Evolutionary conservation across 768 basidiomycete genomes (phyloP), one percentile per base, ranked within the genome.

Genomic region (Pisolithus microcarpus): DNA sequence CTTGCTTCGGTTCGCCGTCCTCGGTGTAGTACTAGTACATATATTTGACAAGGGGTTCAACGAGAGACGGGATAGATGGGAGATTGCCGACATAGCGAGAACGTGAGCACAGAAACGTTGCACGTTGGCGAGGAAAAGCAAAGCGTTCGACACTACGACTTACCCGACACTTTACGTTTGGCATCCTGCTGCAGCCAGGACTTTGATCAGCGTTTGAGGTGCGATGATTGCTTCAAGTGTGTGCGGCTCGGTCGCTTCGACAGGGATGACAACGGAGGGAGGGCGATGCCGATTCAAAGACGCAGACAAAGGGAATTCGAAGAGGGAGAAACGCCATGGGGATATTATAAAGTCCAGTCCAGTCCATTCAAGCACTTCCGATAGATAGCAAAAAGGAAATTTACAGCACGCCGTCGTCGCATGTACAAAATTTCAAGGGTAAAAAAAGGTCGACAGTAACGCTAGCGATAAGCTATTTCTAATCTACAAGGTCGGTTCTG

Each of bases 21-120:
- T 64, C 61, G n/a, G 59, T 59, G 53, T 65, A 72, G 53, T 36
- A 62, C 68, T 69, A 43, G 34, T 8, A 34, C 19, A 19, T 24
- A 21, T 21, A 7, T 3, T 21, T 46, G 46, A 8, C 9, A 30
- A 7, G 30, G 30, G 30, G 30, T 30, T 7, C 8, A 30, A 9
- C 30, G 30, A 10, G 30, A 3, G 30, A 30, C 30, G 30, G 9
- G 10, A 30, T 30, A 30, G 30, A 30, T 30, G 30, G 8, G 3
- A 30, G 30, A 30, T 30, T 30, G 10, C 30, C 30, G 30, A 9
- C 10, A 7, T 10, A 30, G 30, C 43, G 23, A 54, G 37, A 52
- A 16, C 43, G 31, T 34, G 28, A 43, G 39, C 9, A 9, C 36
- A 50, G 56, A 19, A 56, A 45, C 16, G 23, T 18, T 40, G n/a